Conservation (phyloP, 768 basidiomycete species). For the Paxillus ammoniavirescens region DNA sequence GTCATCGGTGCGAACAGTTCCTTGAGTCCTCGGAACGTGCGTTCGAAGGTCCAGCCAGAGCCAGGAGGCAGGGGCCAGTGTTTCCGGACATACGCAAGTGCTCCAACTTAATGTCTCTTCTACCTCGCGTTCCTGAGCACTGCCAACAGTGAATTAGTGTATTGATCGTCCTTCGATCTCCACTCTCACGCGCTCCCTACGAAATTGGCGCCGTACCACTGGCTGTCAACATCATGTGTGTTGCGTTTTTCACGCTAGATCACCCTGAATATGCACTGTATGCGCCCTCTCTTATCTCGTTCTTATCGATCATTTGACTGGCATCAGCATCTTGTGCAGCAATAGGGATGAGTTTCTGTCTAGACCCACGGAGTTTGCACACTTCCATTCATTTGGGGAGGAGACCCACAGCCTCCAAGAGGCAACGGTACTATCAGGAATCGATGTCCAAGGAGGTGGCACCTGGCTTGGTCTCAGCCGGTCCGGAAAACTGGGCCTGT, state of each 20-base stretch:
- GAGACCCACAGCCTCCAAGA: constrained; percentile 12
- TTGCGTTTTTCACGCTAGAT: constrained; percentile 74
- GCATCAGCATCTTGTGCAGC: constrained; percentile 61
- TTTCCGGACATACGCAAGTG: constrained; percentile 6
- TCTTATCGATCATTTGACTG: constrained; percentile 1
- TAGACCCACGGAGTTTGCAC: constrained; percentile 63
- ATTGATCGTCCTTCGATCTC: neutral
- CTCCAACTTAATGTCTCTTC: neutral
- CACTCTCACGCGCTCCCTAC: neutral
- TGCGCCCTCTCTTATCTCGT: constrained; percentile 14
- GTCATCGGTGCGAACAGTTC: neutral
- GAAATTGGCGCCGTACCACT: neutral
- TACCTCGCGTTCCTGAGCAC: constrained; percentile 1
- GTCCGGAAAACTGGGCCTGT: constrained; percentile 62
- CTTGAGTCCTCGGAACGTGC: constrained; percentile 5
- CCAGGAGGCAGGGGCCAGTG: neutral
- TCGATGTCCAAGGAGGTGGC: constrained; percentile 71
- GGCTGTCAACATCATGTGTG: constrained; percentile 54
- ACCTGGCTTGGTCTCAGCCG: constrained; percentile 79
- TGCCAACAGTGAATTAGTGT: neutral
- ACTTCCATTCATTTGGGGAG: constrained; percentile 64
- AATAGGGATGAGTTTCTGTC: constrained; percentile 76
- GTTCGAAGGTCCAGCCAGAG: neutral
- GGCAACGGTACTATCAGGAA: constrained; percentile 63
- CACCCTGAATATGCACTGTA: constrained; percentile 80